Evolutionary conservation across 257 asterid genomes (phyloP).

Genomic region (Knoxia roxburghii): DNA sequence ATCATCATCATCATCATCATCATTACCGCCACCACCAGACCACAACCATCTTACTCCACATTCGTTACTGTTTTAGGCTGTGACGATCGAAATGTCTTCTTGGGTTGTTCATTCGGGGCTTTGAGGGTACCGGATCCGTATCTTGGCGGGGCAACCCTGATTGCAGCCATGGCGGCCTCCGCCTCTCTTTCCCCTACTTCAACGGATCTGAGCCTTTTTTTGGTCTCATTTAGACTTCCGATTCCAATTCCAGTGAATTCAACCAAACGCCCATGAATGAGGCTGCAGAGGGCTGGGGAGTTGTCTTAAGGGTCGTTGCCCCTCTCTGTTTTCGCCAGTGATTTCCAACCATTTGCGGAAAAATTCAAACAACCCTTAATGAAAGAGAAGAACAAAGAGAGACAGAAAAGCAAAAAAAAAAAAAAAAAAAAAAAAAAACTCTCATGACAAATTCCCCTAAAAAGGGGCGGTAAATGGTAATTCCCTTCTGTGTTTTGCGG

Average conservation of each 20-base stretch:
- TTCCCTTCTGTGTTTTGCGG: too few relatives aligned
- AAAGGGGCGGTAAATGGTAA: too few relatives aligned
- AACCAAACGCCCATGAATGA: too few relatives aligned
- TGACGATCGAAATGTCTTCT: conserved; percentile 6
- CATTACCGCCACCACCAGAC: too few relatives aligned
- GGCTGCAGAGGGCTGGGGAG: conserved; percentile 21
- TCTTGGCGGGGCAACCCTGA: conserved; percentile 27
- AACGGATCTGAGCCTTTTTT: conserved; percentile 14
- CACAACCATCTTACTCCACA: neutral
- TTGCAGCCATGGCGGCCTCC: conserved; percentile 21
- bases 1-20: neutral
- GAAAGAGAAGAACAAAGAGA: too few relatives aligned
- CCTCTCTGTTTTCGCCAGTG: conserved; percentile 27
- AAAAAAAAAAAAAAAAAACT: too few relatives aligned
- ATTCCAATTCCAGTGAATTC: too few relatives aligned
- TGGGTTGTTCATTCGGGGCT: conserved; percentile 8
- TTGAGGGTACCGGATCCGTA: conserved; percentile 12
- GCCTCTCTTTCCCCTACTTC: conserved; percentile 4
- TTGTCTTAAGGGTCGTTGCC: conserved; percentile 44
- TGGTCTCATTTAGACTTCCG: too few relatives aligned
- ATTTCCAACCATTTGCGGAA: neutral
- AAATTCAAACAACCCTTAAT: conserved; percentile 18
- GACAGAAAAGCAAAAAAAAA: too few relatives aligned
- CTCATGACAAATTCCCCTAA: too few relatives aligned
- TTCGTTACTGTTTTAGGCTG: conserved; percentile 4